Base-by-base conservation (phyloP, 192 early-diverging fungal genomes). In the Coemansia sp. region DNA sequence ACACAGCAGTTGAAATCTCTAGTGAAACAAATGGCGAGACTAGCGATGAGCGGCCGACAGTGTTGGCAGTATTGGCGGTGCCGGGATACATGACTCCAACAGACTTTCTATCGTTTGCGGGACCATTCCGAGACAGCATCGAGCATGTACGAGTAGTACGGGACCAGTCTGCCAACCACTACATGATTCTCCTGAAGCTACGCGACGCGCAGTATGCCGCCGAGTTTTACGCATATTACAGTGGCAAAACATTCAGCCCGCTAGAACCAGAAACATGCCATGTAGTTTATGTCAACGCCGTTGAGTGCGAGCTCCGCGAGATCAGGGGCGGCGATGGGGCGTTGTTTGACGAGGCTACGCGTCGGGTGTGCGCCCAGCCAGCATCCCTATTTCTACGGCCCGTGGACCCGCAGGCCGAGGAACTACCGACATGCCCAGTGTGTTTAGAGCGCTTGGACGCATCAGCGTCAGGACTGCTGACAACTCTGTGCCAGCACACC, bases 391-490 rank as follows among this genome's bases (percentile, higher is more conserved):
- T 74, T 29, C 32, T 74, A 45, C 74, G 69, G 32, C 83, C 81
- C 2, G 17, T 48, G 2, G 60, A 64, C n/a, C 41, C 57, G 27
- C 32, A 58, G 31, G 46, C 34, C 21, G 65, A 48, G 32, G 94
- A 97, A 74, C 76, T 97, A 17, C 95, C 96, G 2, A 95, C 92
- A 0, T 99, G 97, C 70, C 96, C 97, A 3, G 95, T 99, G 7
- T 99, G 97, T 76, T 82, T 99, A 44, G 97, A 99, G 63, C 82
- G 95, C 19, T 92, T 99, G 90, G 97, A 99, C 79, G 83, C 91
- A 5, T 86, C 88, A 6, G 88, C 91, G 15, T 96, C 95, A 19
- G 96, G 94, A 5, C 77, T 99, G 27, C 68, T 97, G 39, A 96
- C 95, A 3, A 96, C 96, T 55, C 65, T 95, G 25, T 99, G 97